A percentile compares a stretch with the other conserved stretches of the same genome.
These are phyloP conservation scores for Backusella sp. DNA, from an alignment of 192 early-diverging fungal species.

Conservation along the genomic window DNA sequence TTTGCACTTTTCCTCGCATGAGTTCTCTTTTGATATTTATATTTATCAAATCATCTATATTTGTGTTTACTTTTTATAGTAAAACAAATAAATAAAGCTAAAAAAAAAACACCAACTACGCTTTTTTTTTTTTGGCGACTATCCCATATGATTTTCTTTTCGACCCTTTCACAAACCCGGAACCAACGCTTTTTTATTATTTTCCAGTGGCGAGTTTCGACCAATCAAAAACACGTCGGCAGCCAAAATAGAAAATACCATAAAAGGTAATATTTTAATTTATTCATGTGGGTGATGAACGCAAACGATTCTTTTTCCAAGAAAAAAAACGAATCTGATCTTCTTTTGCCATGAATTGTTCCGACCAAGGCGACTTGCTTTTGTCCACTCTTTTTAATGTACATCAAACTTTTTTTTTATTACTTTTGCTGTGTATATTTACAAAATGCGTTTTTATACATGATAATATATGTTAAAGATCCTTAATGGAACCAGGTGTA, in stretches of 20 bases:
- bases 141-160: too few species aligned
- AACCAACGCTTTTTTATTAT: too few species aligned
- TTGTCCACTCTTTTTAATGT: neutral
- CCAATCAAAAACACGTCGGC: neutral
- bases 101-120: too few species aligned
- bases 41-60: too few species aligned
- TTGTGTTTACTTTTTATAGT: too few species aligned
- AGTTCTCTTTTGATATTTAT: too few species aligned
- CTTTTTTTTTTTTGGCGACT: too few species aligned
- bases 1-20: too few species aligned
- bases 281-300: neutral
- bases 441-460: neutral
- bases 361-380: too few species aligned
- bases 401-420: neutral
- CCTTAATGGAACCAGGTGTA: slow-evolving; percentile 8
- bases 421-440: neutral
- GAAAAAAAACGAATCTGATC: neutral
- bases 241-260: neutral
- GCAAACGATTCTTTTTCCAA: neutral
- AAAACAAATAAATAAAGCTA: too few species aligned
- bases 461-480: neutral
- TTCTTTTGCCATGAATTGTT: neutral
- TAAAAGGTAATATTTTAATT: neutral
- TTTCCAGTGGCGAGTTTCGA: too few species aligned
- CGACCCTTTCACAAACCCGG: too few species aligned